A percentile compares a stretch with the other conserved stretches of the same genome.
phyloP scores from a whole-genome alignment of 2,329 filamentous ascomycete species.

The Pseudopyrenochaeta lycopersici region DNA sequence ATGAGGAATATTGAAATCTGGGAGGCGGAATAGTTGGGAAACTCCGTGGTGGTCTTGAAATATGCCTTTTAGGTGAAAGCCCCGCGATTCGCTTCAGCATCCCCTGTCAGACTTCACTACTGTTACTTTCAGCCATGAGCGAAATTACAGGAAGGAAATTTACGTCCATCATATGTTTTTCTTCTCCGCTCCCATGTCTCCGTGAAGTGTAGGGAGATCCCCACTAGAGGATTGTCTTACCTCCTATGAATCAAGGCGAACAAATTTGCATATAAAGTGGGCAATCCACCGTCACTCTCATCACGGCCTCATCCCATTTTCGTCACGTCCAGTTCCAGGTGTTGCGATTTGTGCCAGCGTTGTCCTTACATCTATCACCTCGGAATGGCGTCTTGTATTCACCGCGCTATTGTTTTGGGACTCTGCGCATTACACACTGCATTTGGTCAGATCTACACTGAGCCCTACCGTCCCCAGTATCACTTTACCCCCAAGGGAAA shows the following conservation, averaged over 20 bases:
- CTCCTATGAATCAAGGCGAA: slow-evolving; percentile 1
- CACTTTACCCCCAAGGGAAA: slow-evolving; percentile 7
- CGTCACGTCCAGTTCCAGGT: neutral
- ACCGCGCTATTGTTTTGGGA: slow-evolving; percentile 2
- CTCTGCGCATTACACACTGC: slow-evolving; percentile 6
- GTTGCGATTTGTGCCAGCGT: neutral
- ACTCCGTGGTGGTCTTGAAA: slow-evolving; percentile 1
- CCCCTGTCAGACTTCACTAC: too few relatives aligned
- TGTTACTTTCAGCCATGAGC: too few relatives aligned
- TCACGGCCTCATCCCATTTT: slow-evolving; percentile 1
- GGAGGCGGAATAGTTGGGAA: neutral
- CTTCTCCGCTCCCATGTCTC: neutral
- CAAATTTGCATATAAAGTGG: slow-evolving; percentile 3
- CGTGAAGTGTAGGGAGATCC: neutral
- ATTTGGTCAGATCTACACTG: slow-evolving; percentile 3
- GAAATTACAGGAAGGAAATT: neutral
- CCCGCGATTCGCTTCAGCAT: neutral
- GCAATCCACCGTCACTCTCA: neutral
- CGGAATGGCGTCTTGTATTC: slow-evolving; percentile 1
- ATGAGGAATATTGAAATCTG: neutral
- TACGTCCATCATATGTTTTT: neutral
- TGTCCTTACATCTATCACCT: slow-evolving; percentile 2
- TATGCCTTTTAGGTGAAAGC: slow-evolving; percentile 2
- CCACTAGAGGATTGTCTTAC: slow-evolving; percentile 1
- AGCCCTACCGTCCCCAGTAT: slow-evolving; percentile 4